Evolutionary conservation across 192 early-diverging fungal species (phyloP).

Genomic region (Lobosporangium transversale): DNA sequence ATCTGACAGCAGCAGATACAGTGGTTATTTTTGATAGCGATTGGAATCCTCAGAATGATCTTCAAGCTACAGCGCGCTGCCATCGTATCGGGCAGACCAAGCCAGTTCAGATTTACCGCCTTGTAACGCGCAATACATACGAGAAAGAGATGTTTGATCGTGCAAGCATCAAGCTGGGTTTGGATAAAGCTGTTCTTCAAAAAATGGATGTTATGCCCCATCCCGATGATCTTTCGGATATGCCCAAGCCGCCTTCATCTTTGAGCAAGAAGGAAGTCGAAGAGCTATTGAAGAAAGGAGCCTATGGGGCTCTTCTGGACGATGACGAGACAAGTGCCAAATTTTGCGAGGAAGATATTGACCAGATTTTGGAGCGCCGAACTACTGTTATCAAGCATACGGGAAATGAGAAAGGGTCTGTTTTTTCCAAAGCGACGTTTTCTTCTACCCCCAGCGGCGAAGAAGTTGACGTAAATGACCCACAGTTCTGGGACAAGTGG

Average conservation of each 20-base stretch:
- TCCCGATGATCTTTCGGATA: slow-evolving; percentile 57
- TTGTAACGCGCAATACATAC: slow-evolving; percentile 87
- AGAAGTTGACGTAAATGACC: slow-evolving; percentile 83
- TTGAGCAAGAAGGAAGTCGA: slow-evolving; percentile 83
- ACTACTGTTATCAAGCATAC: slow-evolving; percentile 84
- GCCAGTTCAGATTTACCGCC: slow-evolving; percentile 78
- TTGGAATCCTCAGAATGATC: slow-evolving; percentile 93
- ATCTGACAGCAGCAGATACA: slow-evolving; percentile 88
- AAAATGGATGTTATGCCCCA: slow-evolving; percentile 73
- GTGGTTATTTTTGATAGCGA: slow-evolving; percentile 89
- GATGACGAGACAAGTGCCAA: slow-evolving; percentile 78
- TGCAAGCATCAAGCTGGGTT: slow-evolving; percentile 87
- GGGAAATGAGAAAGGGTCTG: slow-evolving; percentile 72
- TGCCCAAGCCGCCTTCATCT: slow-evolving; percentile 59
- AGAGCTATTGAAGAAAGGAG: slow-evolving; percentile 87
- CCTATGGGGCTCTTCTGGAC: slow-evolving; percentile 88
- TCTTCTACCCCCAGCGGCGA: slow-evolving; percentile 42
- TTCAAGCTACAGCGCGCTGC: slow-evolving; percentile 86
- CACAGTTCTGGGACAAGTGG: slow-evolving; percentile 92
- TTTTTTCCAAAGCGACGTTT: slow-evolving; percentile 91
- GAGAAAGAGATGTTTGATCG: slow-evolving; percentile 94
- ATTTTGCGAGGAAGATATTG: slow-evolving; percentile 91
- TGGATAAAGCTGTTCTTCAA: slow-evolving; percentile 86
- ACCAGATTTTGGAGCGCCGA: slow-evolving; percentile 83
- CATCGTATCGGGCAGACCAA: slow-evolving; percentile 94